Conservation (phyloP, 2,329 filamentous ascomycete genomes). For the Ustilaginoidea virens region DNA sequence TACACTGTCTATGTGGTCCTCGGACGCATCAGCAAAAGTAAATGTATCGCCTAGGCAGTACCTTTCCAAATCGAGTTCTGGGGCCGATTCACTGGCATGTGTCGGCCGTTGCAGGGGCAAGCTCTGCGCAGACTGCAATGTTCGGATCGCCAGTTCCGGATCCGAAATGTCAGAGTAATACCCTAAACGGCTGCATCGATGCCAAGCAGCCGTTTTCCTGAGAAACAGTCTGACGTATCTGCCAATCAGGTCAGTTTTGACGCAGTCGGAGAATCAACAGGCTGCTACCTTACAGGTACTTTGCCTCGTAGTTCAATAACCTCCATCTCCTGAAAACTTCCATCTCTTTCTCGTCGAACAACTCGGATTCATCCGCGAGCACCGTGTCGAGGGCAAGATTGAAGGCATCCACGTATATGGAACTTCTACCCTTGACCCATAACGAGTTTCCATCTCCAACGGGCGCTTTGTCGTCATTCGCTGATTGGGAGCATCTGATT, state of each 20-base stretch:
- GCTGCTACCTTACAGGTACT: conserved; percentile 64
- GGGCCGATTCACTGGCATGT: conserved; percentile 7
- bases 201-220: conserved; percentile 83
- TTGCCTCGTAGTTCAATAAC: conserved; percentile 61
- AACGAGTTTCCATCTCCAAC: conserved; percentile 21
- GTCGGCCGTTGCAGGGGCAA: conserved; percentile 30
- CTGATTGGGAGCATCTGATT: conserved; percentile 40
- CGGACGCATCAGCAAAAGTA: conserved; percentile 66
- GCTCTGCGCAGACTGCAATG: conserved; percentile 40
- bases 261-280: background rate
- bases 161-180: conserved; percentile 77
- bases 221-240: conserved; percentile 89
- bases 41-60: conserved; percentile 41
- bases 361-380: conserved; percentile 69
- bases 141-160: conserved; percentile 46
- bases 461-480: conserved; percentile 19
- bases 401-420: conserved; percentile 95
- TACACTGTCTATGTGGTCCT: conserved; percentile 56
- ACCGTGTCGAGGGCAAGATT: conserved; percentile 85
- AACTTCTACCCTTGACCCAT: conserved; percentile 68
- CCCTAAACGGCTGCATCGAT: conserved; percentile 60
- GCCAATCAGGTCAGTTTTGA: background rate
- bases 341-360: conserved; percentile 71
- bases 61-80: conserved; percentile 23
- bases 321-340: conserved; percentile 66